These are phyloP conservation scores for Murraya koenigii DNA, from an alignment of 345 rosid genomes.

Conservation along the genomic window DNA sequence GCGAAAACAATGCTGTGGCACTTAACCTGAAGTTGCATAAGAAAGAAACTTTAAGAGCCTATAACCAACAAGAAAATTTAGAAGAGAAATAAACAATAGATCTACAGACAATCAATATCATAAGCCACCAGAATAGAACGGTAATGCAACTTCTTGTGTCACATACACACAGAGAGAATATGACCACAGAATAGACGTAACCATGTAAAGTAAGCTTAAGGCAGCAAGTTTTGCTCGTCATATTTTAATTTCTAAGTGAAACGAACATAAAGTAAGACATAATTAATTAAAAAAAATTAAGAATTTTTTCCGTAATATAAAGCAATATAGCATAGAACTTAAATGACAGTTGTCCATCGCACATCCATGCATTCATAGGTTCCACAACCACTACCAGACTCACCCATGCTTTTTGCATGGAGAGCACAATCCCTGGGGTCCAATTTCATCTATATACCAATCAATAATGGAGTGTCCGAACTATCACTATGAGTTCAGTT, in stretches of 20 bases:
- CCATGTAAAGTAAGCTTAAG: background rate
- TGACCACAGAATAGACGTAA: background rate
- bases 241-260: background rate
- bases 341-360: background rate
- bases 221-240: background rate
- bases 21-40: constrained; percentile 54
- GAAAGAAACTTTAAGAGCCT: background rate
- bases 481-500: background rate
- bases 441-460: background rate
- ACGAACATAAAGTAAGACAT: background rate
- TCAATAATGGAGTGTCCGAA: background rate
- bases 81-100: constrained; percentile 8
- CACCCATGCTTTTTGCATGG: background rate
- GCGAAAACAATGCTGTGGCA: constrained; percentile 81
- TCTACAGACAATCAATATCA: background rate
- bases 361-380: background rate
- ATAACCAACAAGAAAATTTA: background rate
- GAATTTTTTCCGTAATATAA: background rate
- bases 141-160: background rate
- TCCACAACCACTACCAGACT: background rate
- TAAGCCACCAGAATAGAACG: background rate
- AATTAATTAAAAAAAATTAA: background rate
- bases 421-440: background rate
- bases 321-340: background rate
- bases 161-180: background rate